A percentile compares a stretch with the other conserved stretches of the same genome.
These are phyloP conservation scores for Nectriaceae sp. DNA, from an alignment of 2,329 filamentous ascomycete species.

Conservation along the genomic window DNA sequence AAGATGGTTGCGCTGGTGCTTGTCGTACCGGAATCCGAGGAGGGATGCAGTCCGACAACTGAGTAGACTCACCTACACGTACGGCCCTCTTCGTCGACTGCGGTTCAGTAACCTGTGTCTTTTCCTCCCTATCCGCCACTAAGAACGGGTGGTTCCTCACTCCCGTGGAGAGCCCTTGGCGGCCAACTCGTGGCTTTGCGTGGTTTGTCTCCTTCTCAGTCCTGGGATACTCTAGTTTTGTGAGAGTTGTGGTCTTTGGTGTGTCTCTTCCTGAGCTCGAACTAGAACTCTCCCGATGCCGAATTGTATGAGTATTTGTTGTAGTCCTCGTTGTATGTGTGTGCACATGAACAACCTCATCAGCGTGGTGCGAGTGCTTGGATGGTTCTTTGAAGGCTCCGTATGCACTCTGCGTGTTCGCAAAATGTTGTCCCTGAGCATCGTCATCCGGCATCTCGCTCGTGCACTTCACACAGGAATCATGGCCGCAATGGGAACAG, in stretches of 20 bases:
- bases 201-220: slow-evolving; percentile 6
- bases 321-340: no score
- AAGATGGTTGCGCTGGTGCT: slow-evolving; percentile 14
- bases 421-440: neutral
- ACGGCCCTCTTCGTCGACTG: slow-evolving; percentile 19
- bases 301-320: no score
- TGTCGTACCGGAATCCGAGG: slow-evolving; percentile 31
- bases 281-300: no score
- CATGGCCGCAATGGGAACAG: slow-evolving; percentile 53
- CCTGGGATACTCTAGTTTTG: slow-evolving; percentile 6
- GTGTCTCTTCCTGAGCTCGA: neutral
- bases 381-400: neutral
- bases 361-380: no score
- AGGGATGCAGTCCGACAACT: slow-evolving; percentile 35
- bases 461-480: slow-evolving; percentile 49
- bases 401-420: neutral
- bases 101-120: slow-evolving; percentile 21
- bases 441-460: slow-evolving; percentile 32
- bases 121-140: slow-evolving; percentile 30
- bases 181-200: slow-evolving; percentile 6
- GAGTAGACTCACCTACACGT: slow-evolving; percentile 18
- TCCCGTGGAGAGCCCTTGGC: slow-evolving; percentile 11
- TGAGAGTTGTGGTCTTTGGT: neutral
- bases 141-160: slow-evolving; percentile 37
- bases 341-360: no score